Evolutionary conservation across 2,329 filamentous ascomycete genomes (phyloP).

Genomic region (Colletotrichum liriopes): DNA sequence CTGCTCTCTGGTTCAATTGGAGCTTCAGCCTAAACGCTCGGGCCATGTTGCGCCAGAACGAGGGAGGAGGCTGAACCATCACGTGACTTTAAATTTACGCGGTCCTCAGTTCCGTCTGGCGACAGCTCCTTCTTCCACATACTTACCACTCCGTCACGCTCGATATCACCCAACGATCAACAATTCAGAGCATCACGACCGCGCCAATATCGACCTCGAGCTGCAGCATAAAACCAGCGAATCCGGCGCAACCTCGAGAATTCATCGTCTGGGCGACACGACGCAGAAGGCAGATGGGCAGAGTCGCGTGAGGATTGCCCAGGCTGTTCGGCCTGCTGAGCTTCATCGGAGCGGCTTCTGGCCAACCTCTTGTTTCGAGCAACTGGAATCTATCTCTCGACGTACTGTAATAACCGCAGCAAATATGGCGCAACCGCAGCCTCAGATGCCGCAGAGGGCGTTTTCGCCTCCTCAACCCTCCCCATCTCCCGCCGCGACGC

Average conservation of each 20-base stretch:
- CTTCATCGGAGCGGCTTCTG: constrained; percentile 35
- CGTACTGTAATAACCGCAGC: constrained; percentile 13
- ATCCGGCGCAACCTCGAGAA: constrained; percentile 4
- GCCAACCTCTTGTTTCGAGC: constrained; percentile 35
- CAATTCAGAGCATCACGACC: constrained; percentile 6
- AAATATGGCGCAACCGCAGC: constrained; percentile 74
- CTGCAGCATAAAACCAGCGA: neutral
- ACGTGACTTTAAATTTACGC: constrained; percentile 60
- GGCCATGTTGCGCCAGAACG: neutral
- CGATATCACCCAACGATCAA: constrained; percentile 25
- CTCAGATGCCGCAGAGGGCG: constrained; percentile 65
- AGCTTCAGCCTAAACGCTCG: constrained; percentile 34
- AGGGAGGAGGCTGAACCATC: constrained; percentile 43
- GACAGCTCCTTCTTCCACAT: constrained; percentile 42
- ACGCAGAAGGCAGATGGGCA: constrained; percentile 60
- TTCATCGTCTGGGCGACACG: neutral
- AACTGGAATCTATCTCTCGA: constrained; percentile 25
- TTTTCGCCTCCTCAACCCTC: constrained; percentile 76
- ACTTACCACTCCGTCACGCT: constrained; percentile 9
- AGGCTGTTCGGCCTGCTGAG: constrained; percentile 66
- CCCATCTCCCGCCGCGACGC: constrained; percentile 72
- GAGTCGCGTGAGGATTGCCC: constrained; percentile 59
- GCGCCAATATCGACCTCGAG: neutral
- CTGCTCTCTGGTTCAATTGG: constrained; percentile 7
- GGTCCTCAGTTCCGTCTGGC: constrained; percentile 21